Percentiles rank a stretch among this genome's conserved stretches.
Evolutionary conservation across 148 eudicot species (phyloP).

Genomic region (Suaeda aralocaspica): DNA sequence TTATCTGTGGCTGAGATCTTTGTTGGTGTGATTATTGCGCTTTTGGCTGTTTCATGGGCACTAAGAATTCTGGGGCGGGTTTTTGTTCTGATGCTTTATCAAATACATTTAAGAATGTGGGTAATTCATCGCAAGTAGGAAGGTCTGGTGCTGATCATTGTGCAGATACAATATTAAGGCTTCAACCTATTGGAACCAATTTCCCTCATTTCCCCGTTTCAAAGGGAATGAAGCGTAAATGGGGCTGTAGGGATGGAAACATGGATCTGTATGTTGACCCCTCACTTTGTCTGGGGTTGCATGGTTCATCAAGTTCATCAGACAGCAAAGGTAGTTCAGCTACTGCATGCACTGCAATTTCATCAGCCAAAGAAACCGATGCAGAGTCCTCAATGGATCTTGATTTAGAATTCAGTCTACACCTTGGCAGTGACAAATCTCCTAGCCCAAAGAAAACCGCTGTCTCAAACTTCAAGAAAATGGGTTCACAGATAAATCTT

Average conservation of each 20-base stretch:
- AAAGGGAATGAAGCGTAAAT: constrained; percentile 69
- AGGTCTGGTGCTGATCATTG: constrained; percentile 36
- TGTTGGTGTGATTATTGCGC: constrained; percentile 34
- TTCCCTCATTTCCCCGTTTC: constrained; percentile 31
- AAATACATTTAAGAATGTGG: constrained; percentile 43
- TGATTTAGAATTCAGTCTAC: constrained; percentile 76
- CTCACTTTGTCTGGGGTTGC: constrained; percentile 49
- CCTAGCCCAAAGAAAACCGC: constrained; percentile 45
- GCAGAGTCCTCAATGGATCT: constrained; percentile 82
- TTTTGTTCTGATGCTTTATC: constrained; percentile 35
- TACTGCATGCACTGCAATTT: constrained; percentile 66
- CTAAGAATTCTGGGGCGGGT: constrained; percentile 39
- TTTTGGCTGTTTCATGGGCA: constrained; percentile 54
- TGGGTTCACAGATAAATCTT: constrained; percentile 33
- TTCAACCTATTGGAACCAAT: constrained; percentile 46
- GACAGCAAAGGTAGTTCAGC: constrained; percentile 90
- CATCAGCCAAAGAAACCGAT: constrained; percentile 80
- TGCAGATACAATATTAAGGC: constrained; percentile 61
- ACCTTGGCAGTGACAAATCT: constrained; percentile 66
- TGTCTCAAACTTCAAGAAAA: constrained; percentile 29
- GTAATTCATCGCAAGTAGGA: constrained; percentile 41
- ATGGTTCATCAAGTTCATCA: constrained; percentile 80
- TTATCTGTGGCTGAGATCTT: constrained; percentile 44
- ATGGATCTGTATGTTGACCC: constrained; percentile 30
- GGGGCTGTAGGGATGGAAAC: constrained; percentile 41